These are phyloP conservation scores for Coemansia sp. DNA, from an alignment of 192 early-diverging fungal genomes.

Conservation along the genomic window DNA sequence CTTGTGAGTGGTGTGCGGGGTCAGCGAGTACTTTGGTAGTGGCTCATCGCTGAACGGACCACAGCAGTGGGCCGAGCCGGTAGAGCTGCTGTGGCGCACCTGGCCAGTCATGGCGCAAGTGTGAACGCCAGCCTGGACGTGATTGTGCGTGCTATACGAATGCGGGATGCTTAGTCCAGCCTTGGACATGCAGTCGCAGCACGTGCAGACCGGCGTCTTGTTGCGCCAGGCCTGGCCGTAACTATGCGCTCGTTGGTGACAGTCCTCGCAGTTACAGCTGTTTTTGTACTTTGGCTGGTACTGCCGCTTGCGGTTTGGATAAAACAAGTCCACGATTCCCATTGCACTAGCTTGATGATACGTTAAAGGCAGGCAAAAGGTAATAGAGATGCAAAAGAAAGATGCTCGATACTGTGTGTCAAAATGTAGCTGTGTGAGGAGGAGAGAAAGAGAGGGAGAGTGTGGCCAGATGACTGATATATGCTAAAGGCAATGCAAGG, in stretches of 20 bases:
- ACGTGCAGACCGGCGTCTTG: constrained; percentile 39
- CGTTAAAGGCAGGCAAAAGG: not conserved
- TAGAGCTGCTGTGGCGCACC: constrained; percentile 1
- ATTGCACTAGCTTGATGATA: constrained; percentile 9
- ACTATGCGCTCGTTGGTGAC: constrained; percentile 7
- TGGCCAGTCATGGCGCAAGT: constrained; percentile 31
- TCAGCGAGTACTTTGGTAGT: constrained; percentile 48
- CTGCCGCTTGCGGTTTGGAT: constrained; percentile 29
- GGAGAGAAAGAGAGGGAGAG: not conserved
- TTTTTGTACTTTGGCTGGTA: constrained; percentile 32
- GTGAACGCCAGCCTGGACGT: constrained; percentile 27
- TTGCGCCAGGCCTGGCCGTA: constrained; percentile 42
- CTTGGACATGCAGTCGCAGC: constrained; percentile 47
- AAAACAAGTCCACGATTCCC: constrained; percentile 32
- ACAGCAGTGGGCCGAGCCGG: not conserved
- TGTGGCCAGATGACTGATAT: no score
- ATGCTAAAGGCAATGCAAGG: not conserved
- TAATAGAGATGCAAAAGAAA: not conserved
- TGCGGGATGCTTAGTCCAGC: constrained; percentile 39
- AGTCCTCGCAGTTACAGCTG: constrained; percentile 39
- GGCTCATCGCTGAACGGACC: not conserved
- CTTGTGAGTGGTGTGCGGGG: constrained; percentile 41
- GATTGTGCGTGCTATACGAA: constrained; percentile 26
- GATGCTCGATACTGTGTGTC: no score
- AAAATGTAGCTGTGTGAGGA: not conserved